Conservation (phyloP, 2,329 filamentous ascomycete genomes). For the Cytospora paraplurivora region DNA sequence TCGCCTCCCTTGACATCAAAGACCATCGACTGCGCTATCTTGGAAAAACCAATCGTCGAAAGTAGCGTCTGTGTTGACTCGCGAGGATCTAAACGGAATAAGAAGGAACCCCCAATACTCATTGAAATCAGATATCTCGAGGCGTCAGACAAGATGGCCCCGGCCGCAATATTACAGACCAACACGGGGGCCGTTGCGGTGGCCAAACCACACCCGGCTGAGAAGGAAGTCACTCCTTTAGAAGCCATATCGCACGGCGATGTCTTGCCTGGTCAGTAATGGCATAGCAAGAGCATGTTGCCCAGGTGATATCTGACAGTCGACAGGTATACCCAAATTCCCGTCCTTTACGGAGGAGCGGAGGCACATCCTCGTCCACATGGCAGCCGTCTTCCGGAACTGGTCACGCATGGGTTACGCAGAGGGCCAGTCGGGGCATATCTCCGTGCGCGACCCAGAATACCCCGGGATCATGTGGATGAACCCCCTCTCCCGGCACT, state of each 20-base stretch:
- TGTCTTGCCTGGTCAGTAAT: slow-evolving; percentile 32
- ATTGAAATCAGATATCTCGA: neutral
- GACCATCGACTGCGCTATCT: neutral
- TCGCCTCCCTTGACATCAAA: neutral
- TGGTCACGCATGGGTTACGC: slow-evolving; percentile 65
- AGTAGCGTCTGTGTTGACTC: neutral
- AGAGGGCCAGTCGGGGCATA: slow-evolving; percentile 67
- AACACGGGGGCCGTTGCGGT: slow-evolving; percentile 6
- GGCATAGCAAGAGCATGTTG: neutral
- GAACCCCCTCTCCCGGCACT: slow-evolving; percentile 68
- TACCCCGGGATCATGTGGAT: slow-evolving; percentile 67
- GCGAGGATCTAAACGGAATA: neutral
- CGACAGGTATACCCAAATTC: slow-evolving; percentile 48
- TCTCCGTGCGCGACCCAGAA: slow-evolving; percentile 67
- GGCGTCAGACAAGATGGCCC: slow-evolving; percentile 13
- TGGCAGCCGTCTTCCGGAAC: slow-evolving; percentile 68
- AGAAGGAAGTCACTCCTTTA: slow-evolving; percentile 32
- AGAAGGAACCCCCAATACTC: too few relatives aligned
- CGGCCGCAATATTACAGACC: slow-evolving; percentile 19
- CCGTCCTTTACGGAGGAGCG: slow-evolving; percentile 50
- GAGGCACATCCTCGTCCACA: slow-evolving; percentile 65
- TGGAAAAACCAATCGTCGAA: too few relatives aligned
- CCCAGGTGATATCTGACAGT: slow-evolving; percentile 2
- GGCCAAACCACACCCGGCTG: slow-evolving; percentile 20
- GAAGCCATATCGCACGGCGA: slow-evolving; percentile 37